Evolutionary conservation across 1,139 yeast genomes (phyloP).

Genomic region (Hyphopichia burtonii): DNA sequence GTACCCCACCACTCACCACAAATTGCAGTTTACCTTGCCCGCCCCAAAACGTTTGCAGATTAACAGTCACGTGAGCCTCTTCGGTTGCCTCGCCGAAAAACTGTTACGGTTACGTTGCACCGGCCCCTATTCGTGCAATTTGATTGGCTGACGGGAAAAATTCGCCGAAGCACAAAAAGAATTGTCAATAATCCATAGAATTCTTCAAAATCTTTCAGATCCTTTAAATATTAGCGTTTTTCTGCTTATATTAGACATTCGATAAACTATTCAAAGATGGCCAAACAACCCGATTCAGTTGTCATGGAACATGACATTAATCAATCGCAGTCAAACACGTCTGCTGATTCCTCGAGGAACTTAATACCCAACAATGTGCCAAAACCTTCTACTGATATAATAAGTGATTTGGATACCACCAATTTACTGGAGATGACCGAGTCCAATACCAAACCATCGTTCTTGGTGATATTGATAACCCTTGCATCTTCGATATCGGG

Average conservation of each 20-base stretch:
- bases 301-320: too few species aligned
- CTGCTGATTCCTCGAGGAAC: slow-evolving; percentile 1
- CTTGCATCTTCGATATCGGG: slow-evolving; percentile 88
- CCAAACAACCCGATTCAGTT: too few species aligned
- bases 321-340: not conserved
- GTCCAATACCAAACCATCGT: slow-evolving; percentile 49
- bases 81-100: too few species aligned
- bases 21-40: too few species aligned
- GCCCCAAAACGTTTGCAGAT: too few species aligned
- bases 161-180: not conserved
- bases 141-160: not conserved
- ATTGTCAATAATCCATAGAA: not conserved
- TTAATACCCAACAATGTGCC: not conserved
- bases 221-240: too few species aligned
- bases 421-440: slow-evolving; percentile 10
- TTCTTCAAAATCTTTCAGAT: too few species aligned
- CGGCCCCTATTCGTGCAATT: not conserved
- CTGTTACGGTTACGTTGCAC: too few species aligned
- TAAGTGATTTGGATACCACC: slow-evolving; percentile 1
- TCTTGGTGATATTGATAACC: slow-evolving; percentile 66
- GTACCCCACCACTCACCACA: too few species aligned
- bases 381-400: slow-evolving; percentile 2
- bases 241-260: too few species aligned
- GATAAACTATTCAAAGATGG: too few species aligned
- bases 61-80: too few species aligned